Percentiles rank a stretch among this genome's conserved stretches.
Conservation (phyloP, 345 rosid species). For the Raphanus sativus region DNA sequence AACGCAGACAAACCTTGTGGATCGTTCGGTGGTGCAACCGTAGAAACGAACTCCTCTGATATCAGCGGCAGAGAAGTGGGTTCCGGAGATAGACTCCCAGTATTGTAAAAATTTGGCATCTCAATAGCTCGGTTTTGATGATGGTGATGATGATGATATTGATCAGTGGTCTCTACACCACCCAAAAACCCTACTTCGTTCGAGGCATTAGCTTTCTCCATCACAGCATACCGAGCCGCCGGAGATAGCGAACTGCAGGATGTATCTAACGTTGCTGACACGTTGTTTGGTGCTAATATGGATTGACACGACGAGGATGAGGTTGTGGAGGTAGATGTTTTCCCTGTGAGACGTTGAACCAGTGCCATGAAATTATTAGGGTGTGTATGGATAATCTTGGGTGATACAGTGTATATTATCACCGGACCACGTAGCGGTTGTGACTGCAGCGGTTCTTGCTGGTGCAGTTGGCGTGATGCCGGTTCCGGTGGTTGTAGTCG, state of each 20-base stretch:
- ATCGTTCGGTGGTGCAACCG: constrained; percentile 30
- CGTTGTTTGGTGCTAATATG: constrained; percentile 4
- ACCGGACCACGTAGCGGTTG: constrained; percentile 56
- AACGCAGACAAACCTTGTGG: constrained; percentile 31
- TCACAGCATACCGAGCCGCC: constrained; percentile 67
- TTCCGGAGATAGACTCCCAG: constrained; percentile 74
- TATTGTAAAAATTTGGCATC: constrained; percentile 32
- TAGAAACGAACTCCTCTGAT: constrained; percentile 62
- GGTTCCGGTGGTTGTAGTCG: neutral
- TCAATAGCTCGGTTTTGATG: constrained; percentile 41
- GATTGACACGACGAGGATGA: constrained; percentile 20
- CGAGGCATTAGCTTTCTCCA: constrained; percentile 51
- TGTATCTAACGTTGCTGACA: constrained; percentile 35
- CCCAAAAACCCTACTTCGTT: constrained; percentile 42
- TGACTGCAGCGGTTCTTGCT: constrained; percentile 26
- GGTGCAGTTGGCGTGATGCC: constrained; percentile 29
- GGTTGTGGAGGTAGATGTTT: constrained; percentile 38
- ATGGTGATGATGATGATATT: constrained; percentile 13
- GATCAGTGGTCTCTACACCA: constrained; percentile 30
- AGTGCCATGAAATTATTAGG: constrained; percentile 81
- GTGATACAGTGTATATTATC: constrained; percentile 82
- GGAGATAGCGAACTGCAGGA: constrained; percentile 51
- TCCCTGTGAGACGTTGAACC: constrained; percentile 89
- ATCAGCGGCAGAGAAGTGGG: constrained; percentile 65
- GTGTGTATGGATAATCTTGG: constrained; percentile 79